phyloP scores from a whole-genome alignment of 2,329 filamentous ascomycete species.

The Ceratocystis alfenasii region DNA sequence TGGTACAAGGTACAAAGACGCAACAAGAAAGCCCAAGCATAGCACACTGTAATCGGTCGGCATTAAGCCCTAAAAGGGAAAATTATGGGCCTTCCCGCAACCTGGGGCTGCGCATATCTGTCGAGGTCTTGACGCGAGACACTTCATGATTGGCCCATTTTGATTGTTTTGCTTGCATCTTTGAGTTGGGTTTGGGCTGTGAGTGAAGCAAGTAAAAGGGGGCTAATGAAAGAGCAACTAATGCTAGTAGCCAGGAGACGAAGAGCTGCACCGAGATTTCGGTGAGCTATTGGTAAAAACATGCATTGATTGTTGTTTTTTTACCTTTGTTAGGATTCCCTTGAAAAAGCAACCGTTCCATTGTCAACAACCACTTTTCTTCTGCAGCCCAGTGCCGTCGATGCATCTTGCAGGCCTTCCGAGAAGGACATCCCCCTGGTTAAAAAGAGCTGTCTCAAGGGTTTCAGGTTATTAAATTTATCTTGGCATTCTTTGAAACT shows the following conservation, averaged over 20 bases:
- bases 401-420: not conserved
- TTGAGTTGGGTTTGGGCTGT: not conserved
- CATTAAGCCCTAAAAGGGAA: slow-evolving; percentile 2
- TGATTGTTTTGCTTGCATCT: not conserved
- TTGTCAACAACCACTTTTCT: not conserved
- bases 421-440: not conserved
- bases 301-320: not conserved
- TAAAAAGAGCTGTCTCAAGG: not conserved
- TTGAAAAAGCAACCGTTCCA: not conserved
- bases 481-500: slow-evolving; percentile 3
- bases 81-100: slow-evolving; percentile 9
- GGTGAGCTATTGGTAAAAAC: too few species aligned
- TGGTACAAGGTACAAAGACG: slow-evolving; percentile 10
- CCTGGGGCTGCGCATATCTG: not conserved
- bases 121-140: not conserved
- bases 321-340: not conserved
- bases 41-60: not conserved
- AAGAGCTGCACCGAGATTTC: too few species aligned
- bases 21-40: too few species aligned
- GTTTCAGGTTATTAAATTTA: not conserved
- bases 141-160: slow-evolving; percentile 5
- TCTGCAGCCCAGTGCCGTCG: not conserved
- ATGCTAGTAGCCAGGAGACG: not conserved
- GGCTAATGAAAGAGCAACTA: not conserved
- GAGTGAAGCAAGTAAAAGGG: not conserved